Base-by-base conservation (phyloP, 768 basidiomycete genomes). In the Lyophyllum decastes region DNA sequence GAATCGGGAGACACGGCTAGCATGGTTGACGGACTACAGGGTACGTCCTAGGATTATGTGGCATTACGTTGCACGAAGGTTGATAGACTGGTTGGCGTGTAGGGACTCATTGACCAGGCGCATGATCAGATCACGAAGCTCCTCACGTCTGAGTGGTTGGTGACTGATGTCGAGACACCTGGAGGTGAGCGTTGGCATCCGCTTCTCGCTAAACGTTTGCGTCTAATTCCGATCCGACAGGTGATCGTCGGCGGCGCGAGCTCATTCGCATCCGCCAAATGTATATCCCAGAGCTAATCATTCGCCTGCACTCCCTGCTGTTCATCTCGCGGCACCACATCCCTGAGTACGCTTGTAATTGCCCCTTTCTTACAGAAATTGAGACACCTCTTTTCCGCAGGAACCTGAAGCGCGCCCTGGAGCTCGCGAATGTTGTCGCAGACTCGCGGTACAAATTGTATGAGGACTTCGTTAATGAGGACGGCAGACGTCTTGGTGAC, bases 361-460 rank as follows among this genome's bases (percentile, higher is more conserved):
- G 17, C 17, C 41, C 26, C 51, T 49, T 30, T 49, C 16, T 21
- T 44, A 17, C 6, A 11, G 11, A 33, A 22, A 19, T 19, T 38
- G 11, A 41, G 2, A n/a, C 30, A 4, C 48, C 24, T 2, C 17
- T 45, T 25, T 7, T 46, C 6, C 14, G 24, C 59, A 95, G 94
- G 53, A 90, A 92, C 70, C 75, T 96, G 26, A 86, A 89, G 62
- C 82, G 82, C 9, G 86, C 89, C 0, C 72, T 98, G 58, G 78
- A 88, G 45, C 79, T 98, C 4, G 86, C 85, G n/a, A 94, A 91
- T 62, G 76, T 91, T 30, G 88, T 98, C 6, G 94, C 94, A 0
- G 93, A 95, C 69, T 92, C 93, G 58, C 82, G 91, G 44, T 90
- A 92, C 72, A 85, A 85, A 63, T 72, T 97, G 14, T 94, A 95